Evolutionary conservation across 2,329 filamentous ascomycete genomes (phyloP).

Genomic region (Penicillium brasilianum): DNA sequence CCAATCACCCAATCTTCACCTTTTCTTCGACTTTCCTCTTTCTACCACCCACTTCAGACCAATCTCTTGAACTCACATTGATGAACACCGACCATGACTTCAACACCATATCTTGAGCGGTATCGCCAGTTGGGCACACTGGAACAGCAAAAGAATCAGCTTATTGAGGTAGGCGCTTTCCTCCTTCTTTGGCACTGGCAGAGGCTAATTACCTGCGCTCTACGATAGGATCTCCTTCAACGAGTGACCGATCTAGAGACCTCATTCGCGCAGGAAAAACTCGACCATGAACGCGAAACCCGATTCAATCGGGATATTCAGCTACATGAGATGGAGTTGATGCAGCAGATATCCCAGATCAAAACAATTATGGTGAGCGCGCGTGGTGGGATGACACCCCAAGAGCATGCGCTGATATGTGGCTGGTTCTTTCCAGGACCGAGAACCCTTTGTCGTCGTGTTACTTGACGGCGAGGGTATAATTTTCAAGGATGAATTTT

Average conservation of each 20-base stretch:
- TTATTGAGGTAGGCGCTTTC: conserved; percentile 51
- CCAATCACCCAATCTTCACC: conserved; percentile 2
- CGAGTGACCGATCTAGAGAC: conserved; percentile 52
- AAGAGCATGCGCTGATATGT: conserved; percentile 18
- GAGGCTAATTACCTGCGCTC: conserved; percentile 25
- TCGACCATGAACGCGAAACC: conserved; percentile 55
- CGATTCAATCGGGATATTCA: conserved; percentile 55
- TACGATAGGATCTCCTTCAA: conserved; percentile 51
- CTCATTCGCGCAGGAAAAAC: conserved; percentile 49
- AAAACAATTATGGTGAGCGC: conserved; percentile 52
- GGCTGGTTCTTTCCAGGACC: conserved; percentile 44
- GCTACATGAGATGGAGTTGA: conserved; percentile 53
- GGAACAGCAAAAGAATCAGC: conserved; percentile 54
- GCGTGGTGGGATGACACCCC: conserved; percentile 6
- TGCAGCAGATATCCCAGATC: conserved; percentile 52
- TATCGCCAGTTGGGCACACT: conserved; percentile 51
- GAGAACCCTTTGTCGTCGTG: conserved; percentile 60
- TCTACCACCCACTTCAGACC: conserved; percentile 2
- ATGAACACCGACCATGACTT: conserved; percentile 35
- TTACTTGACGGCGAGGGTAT: conserved; percentile 62
- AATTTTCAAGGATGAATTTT: conserved; percentile 58
- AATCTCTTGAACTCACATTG: conserved; percentile 1
- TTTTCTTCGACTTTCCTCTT: conserved; percentile 10
- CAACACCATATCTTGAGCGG: conserved; percentile 46
- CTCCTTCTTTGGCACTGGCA: conserved; percentile 15